Evolutionary conservation across 1,139 yeast genomes (phyloP).

Genomic region (Yamadazyma friedrichii): DNA sequence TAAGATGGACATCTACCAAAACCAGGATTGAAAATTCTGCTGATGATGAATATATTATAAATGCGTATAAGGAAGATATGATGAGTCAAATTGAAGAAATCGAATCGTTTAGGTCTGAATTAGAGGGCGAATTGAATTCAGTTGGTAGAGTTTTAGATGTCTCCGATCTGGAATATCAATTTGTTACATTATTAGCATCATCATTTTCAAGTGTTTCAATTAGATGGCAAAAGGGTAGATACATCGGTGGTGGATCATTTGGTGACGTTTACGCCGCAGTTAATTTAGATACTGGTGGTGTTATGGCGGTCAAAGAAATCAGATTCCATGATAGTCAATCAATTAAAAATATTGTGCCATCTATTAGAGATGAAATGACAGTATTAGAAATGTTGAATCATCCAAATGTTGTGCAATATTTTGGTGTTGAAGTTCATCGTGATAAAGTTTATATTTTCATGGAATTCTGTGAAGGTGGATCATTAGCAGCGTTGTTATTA

Average conservation of each 20-base stretch:
- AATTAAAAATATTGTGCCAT: slow-evolving; percentile 80
- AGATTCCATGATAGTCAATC: slow-evolving; percentile 87
- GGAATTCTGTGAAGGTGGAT: slow-evolving; percentile 98
- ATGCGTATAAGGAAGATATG: slow-evolving; percentile 57
- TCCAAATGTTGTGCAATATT: slow-evolving; percentile 94
- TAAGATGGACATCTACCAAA: slow-evolving; percentile 52
- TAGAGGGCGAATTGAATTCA: slow-evolving; percentile 48
- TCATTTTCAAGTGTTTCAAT: slow-evolving; percentile 89
- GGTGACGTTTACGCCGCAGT: slow-evolving; percentile 93
- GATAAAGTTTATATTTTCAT: slow-evolving; percentile 93
- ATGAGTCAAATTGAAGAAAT: slow-evolving; percentile 58
- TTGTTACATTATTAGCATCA: slow-evolving; percentile 81
- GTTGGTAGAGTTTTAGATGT: slow-evolving; percentile 91
- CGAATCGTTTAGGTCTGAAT: slow-evolving; percentile 54
- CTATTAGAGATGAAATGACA: slow-evolving; percentile 94
- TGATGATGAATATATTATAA: slow-evolving; percentile 60
- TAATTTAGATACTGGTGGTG: slow-evolving; percentile 91
- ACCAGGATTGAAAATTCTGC: slow-evolving; percentile 48
- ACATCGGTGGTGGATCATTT: slow-evolving; percentile 93
- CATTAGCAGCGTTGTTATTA: slow-evolving; percentile 71
- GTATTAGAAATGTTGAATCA: slow-evolving; percentile 92
- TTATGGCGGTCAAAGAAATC: slow-evolving; percentile 95
- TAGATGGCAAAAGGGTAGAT: slow-evolving; percentile 96
- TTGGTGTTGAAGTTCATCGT: slow-evolving; percentile 95
- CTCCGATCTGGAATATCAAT: slow-evolving; percentile 82